These are phyloP conservation scores for Fusarium fujikuroi DNA, from an alignment of 2,329 filamentous ascomycete species.

Conservation along the genomic window DNA sequence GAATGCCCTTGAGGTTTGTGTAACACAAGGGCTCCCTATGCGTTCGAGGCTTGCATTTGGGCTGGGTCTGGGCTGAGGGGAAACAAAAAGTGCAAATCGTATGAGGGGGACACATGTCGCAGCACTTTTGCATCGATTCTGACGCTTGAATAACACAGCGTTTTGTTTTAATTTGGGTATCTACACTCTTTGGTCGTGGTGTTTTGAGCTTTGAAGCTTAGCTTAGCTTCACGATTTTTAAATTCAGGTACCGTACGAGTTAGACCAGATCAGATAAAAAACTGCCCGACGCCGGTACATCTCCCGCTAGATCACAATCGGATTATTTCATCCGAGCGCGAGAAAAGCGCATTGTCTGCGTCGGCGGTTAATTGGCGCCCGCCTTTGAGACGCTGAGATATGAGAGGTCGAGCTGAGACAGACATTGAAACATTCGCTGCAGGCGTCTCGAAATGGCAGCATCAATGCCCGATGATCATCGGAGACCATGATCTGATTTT, in stretches of 20 bases:
- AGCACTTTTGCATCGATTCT: neutral
- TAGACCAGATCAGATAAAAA: neutral
- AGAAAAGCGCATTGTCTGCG: neutral
- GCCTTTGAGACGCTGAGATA: neutral
- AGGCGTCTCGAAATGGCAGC: neutral
- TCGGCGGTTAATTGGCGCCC: neutral
- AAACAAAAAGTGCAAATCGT: neutral
- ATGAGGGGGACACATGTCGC: neutral
- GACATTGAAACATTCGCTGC: neutral
- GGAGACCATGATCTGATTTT: neutral
- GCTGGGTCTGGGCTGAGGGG: neutral
- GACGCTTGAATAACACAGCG: fast-evolving
- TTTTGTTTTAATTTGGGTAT: fast-evolving
- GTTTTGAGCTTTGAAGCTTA: neutral
- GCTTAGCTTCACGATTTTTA: neutral
- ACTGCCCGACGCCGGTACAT: no score
- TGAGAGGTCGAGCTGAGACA: neutral
- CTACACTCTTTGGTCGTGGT: neutral
- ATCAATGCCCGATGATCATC: neutral
- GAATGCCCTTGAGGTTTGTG: neutral
- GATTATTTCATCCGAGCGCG: neutral
- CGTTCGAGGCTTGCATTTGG: neutral
- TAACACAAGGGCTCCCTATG: neutral
- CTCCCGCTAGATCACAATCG: neutral
- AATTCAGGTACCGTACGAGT: neutral